A percentile compares a stretch with the other conserved stretches of the same genome.
Conservation (phyloP, 2,329 filamentous ascomycete species). For the Metarhizium anisopliae region DNA sequence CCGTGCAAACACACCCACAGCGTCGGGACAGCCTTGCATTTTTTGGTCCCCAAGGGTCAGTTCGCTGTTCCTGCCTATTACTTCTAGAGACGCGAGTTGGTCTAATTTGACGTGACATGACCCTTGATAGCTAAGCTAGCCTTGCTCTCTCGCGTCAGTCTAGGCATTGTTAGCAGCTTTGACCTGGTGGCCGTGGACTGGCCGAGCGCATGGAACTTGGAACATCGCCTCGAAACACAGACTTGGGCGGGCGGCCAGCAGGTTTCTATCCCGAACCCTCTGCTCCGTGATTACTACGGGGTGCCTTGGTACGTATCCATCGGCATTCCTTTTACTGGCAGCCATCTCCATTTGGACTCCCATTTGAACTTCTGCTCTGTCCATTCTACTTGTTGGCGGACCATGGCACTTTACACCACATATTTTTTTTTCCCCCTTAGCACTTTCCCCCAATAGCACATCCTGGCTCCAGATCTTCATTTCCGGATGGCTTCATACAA, state of each 20-base stretch:
- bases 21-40: background rate
- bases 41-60: background rate
- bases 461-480: background rate
- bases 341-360: too few relatives aligned
- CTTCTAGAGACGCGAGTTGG: background rate
- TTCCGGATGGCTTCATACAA: background rate
- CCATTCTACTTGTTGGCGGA: too few relatives aligned
- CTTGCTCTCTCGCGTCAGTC: background rate
- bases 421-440: background rate
- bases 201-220: background rate
- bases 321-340: background rate
- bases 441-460: background rate
- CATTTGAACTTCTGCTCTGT: too few relatives aligned
- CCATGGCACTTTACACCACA: background rate
- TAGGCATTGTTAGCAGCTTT: background rate
- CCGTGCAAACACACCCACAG: background rate
- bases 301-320: background rate
- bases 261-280: background rate
- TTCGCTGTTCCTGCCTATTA: background rate
- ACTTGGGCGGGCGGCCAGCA: background rate
- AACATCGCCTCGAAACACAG: background rate
- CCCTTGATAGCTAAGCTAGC: background rate
- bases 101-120: background rate
- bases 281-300: background rate
- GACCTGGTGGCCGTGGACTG: background rate